Base-by-base conservation (phyloP, 2,329 filamentous ascomycete genomes). In the Tolypocladium inflatum region DNA sequence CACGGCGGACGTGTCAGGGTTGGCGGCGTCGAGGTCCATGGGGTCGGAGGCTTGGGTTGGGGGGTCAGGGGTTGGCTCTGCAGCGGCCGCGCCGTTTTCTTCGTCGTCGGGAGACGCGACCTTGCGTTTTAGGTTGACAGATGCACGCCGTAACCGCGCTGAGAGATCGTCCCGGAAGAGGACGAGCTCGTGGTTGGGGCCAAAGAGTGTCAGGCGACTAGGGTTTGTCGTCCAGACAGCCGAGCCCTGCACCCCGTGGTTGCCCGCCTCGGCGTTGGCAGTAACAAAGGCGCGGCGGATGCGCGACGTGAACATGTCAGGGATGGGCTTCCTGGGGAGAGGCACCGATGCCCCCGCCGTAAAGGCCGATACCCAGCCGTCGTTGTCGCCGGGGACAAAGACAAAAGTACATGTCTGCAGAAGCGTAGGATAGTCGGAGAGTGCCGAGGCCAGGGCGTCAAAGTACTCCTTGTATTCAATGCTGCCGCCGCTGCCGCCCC, bases 391-490 rank as follows among this genome's bases (percentile, higher is more conserved):
- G 0, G 94, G 94, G 0, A 97, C 89, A 68, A 99, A 96, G 38
- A 96, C 79, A 70, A 97, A 96, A 0, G 89, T 93, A 6, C 89
- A 87, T 33, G 83, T 82, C 58, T 88, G 87, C 50, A 97, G 81
- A 17, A 99, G 80, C 1, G 82, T 80, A 3, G 91, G 90, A 67
- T 91, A 97, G 64, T 97, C 91, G 9, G 89, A 80, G 7, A 99
- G 80, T 1, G 90, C 81, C 2, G 87, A 85, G 3, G 94, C 93
- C 15, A 99, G 81, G 10, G 86, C 84, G 73, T 99, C 91, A 71
- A 97, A 97, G 70, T 89, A 88, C 73, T 97, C 94, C 76, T 97
- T 97, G 76, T 96, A 97, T 74, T 96, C 91, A 64, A 97, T 92
- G 71, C 90, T 93, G 42, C 90, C 90, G 26, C 88, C 87, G 42